Percentiles rank a stretch among this genome's conserved stretches.
phyloP scores from a whole-genome alignment of 176 grass and related monocot species.

The Tillandsia leiboldiana region DNA sequence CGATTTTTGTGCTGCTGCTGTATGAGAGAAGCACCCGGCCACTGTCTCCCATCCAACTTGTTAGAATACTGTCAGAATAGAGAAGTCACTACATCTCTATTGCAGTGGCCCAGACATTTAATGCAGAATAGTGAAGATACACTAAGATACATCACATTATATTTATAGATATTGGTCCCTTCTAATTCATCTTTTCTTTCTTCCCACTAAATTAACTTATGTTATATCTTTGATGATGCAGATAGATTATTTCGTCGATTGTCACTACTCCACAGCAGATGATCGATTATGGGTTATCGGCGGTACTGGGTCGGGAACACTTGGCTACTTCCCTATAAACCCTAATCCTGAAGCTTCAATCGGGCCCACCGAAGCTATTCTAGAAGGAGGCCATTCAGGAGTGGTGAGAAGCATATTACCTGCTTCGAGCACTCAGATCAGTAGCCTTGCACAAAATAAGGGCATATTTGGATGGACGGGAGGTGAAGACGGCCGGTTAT shows the following conservation, averaged over 20 bases:
- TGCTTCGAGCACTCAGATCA: constrained; percentile 21
- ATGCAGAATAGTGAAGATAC: neutral
- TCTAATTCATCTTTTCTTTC: neutral
- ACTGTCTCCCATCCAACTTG: no score
- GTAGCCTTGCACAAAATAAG: constrained; percentile 24
- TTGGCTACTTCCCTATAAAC: constrained; percentile 78
- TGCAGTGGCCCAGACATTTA: no score
- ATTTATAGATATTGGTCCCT: neutral
- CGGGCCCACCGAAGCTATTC: constrained; percentile 49
- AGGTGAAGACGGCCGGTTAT: constrained; percentile 79
- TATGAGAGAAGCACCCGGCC: no score
- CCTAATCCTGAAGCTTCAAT: constrained; percentile 26
- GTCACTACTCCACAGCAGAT: constrained; percentile 63
- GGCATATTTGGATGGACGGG: constrained; percentile 93
- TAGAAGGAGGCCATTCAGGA: constrained; percentile 68
- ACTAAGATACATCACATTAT: neutral
- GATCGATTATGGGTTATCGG: constrained; percentile 73
- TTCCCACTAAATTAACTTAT: neutral
- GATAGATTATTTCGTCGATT: constrained; percentile 92
- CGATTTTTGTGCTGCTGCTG: no score
- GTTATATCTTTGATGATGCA: constrained; percentile 17
- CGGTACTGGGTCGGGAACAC: constrained; percentile 47
- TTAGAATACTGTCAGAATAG: no score
- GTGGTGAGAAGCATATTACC: constrained; percentile 62
- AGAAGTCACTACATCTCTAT: no score